Base-by-base conservation (phyloP, 805 yeast species). In the Zygosaccharomyces siamensis region DNA sequence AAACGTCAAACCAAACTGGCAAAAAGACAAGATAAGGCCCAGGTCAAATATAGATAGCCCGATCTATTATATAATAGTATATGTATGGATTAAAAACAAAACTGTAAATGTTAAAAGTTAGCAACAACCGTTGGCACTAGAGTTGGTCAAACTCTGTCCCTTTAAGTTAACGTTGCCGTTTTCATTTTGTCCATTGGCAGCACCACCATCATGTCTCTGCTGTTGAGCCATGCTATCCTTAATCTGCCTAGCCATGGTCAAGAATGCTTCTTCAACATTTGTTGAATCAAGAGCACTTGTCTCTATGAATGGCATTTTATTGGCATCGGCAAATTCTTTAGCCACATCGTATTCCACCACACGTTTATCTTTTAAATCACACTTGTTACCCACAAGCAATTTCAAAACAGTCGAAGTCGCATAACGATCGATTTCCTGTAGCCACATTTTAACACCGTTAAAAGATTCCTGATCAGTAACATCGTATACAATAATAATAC, bases 351-450 rank as follows among this genome's bases (percentile, higher is more conserved):
- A 89, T 64, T 93, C 98, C 49, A 93, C 99, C 47, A 89, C 90
- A 74, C 90, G 87, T 76, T 90, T 89, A 66, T 89, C 97, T 45
- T 85, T 78, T 69, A 93, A 76, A 72, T 92, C 99, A 51, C 96
- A 89, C 76, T 92, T 92, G 76, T 92, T 92, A 62, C 99, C 99
- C 44, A 92, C 98, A 57, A 92, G 77, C 67, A 92, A 77, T 75
- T 92, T 92, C 84, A 88, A 86, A 40, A 92, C 98, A 37, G 97
- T 97, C 54, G 95, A 95, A 16, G 97, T 92, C 46, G 98, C 99
- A 71, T 90, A 92, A 64, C 98, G 84, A 73, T 92, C 99, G 65
- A 92, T 93, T 72, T 92, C 99, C 74, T 90, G 97, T 70, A 92
- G 77, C 99, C 99, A 92, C 73, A 89, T 96, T 73, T 89, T 90